A percentile compares a stretch with the other conserved stretches of the same genome.
Conservation (phyloP, 177 flowering plant genomes). For the Vitis hybrid region DNA sequence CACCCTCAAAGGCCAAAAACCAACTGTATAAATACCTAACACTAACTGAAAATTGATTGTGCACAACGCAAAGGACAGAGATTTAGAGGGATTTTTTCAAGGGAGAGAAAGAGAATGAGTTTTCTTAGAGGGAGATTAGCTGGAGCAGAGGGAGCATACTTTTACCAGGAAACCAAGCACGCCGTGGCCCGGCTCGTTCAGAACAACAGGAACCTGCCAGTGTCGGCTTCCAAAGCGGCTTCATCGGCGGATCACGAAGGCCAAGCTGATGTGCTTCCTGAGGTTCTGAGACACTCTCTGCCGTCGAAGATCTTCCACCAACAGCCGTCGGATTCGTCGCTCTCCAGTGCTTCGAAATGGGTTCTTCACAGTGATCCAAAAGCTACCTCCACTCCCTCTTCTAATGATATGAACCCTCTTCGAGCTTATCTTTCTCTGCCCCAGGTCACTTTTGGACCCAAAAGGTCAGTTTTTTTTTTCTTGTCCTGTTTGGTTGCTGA, state of each 20-base stretch:
- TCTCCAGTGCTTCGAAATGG: slow-evolving; percentile 66
- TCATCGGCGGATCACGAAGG: slow-evolving; percentile 14
- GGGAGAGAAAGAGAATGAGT: slow-evolving; percentile 42
- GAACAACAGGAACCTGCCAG: slow-evolving; percentile 20
- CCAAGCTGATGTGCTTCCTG: slow-evolving; percentile 81
- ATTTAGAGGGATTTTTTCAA: too few species aligned
- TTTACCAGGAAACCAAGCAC: slow-evolving; percentile 78
- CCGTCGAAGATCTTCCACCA: slow-evolving; percentile 46
- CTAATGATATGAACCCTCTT: slow-evolving; percentile 72
- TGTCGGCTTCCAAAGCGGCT: slow-evolving; percentile 21
- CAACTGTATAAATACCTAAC: too few species aligned
- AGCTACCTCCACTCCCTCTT: slow-evolving; percentile 20
- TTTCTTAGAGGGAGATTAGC: slow-evolving; percentile 84
- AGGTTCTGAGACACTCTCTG: slow-evolving; percentile 76
- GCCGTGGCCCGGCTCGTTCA: slow-evolving; percentile 56
- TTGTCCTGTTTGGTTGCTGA: neutral
- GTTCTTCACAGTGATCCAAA: slow-evolving; percentile 38
- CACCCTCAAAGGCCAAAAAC: too few species aligned
- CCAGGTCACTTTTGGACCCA: slow-evolving; percentile 84
- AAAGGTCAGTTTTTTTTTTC: slow-evolving; percentile 40
- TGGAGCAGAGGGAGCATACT: slow-evolving; percentile 71
- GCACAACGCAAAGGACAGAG: neutral
- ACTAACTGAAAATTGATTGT: neutral
- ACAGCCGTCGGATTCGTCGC: slow-evolving; percentile 40
- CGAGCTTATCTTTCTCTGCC: slow-evolving; percentile 70